A percentile compares a stretch with the other conserved stretches of the same genome.
These are phyloP conservation scores for Sporisorium reilianum DNA, from an alignment of 1,284 basidiomycete genomes.

Conservation along the genomic window DNA sequence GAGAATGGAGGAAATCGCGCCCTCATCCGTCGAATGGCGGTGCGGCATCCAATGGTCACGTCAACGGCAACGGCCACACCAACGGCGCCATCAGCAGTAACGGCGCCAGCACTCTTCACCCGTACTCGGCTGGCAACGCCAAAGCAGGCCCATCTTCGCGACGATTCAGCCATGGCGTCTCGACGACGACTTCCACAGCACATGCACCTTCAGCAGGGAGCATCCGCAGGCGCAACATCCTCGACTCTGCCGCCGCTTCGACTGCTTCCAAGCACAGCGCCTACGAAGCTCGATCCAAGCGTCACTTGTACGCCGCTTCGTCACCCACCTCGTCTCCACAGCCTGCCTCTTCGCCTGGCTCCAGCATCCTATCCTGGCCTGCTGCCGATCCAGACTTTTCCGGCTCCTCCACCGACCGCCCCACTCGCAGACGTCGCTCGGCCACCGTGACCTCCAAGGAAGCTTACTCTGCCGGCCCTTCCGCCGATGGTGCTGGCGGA, in stretches of 20 bases:
- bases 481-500: conserved; percentile 29
- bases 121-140: conserved; percentile 18
- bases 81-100: conserved; percentile 6
- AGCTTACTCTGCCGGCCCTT: conserved; percentile 55
- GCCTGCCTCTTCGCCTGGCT: conserved; percentile 29
- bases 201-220: conserved; percentile 11
- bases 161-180: conserved; percentile 18
- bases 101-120: not conserved
- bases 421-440: conserved; percentile 29
- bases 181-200: conserved; percentile 1
- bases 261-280: conserved; percentile 14
- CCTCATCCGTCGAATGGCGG: conserved; percentile 16
- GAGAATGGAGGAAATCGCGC: conserved; percentile 47
- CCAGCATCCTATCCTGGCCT: conserved; percentile 11
- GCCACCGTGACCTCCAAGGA: conserved; percentile 43
- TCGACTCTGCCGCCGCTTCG: conserved; percentile 30
- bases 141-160: conserved; percentile 42
- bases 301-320: conserved; percentile 14
- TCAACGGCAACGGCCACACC: not conserved
- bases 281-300: conserved; percentile 10
- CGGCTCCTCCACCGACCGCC: conserved; percentile 45
- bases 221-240: conserved; percentile 35
- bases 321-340: conserved; percentile 22
- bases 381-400: conserved; percentile 26
- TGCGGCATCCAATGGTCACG: not conserved